A percentile compares a stretch with the other conserved stretches of the same genome.
Conservation (phyloP, 768 basidiomycete genomes). For the Boletus pseudopeckii region DNA sequence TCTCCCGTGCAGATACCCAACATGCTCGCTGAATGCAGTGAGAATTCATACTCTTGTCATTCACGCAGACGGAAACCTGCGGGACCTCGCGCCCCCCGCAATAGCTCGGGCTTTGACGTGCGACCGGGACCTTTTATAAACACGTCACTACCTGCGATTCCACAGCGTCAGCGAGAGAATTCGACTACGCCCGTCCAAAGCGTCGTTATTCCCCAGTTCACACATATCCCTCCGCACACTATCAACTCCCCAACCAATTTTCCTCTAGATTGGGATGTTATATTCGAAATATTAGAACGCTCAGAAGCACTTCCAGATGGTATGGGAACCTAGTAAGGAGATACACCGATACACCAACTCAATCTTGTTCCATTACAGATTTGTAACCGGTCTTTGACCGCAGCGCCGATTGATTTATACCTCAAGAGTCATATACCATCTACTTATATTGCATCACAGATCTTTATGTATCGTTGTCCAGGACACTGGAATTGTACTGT, state of each 20-base stretch:
- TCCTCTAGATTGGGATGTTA: conserved; percentile 30
- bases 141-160: conserved; percentile 7
- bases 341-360: neutral
- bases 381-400: neutral
- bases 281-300: conserved; percentile 29
- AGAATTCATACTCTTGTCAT: neutral
- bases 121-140: conserved; percentile 18
- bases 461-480: conserved; percentile 1
- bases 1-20: conserved; percentile 5
- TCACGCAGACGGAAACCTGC: conserved; percentile 21
- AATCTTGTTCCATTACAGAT: conserved; percentile 3
- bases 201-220: neutral
- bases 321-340: conserved; percentile 13
- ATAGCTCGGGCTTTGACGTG: neutral
- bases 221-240: conserved; percentile 3
- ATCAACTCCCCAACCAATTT: conserved; percentile 16
- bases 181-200: conserved; percentile 1
- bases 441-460: conserved; percentile 1
- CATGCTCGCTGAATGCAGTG: conserved; percentile 3
- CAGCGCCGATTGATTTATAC: neutral
- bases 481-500: conserved; percentile 4
- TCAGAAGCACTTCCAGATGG: neutral
- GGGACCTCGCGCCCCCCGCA: conserved; percentile 26
- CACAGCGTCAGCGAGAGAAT: conserved; percentile 6
- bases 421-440: conserved; percentile 3